phyloP scores from a whole-genome alignment of 2,329 filamentous ascomycete genomes.

The Aspergillus sp. region DNA sequence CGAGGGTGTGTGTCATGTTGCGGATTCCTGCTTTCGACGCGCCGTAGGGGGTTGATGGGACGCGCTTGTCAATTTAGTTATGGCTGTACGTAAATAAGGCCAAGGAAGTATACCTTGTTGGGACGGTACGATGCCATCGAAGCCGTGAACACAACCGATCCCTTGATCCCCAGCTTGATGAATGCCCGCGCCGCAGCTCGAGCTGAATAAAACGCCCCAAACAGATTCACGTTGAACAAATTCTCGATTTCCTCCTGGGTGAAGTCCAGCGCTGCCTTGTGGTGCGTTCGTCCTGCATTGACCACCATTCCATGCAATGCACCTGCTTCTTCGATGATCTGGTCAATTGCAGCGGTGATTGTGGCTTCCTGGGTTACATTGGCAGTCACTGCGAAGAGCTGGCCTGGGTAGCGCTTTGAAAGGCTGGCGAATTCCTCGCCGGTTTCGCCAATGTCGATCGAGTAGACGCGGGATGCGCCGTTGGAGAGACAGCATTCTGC shows the following conservation, averaged over 20 bases:
- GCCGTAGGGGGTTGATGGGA: constrained; percentile 39
- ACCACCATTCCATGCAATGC: constrained; percentile 47
- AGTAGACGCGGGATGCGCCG: constrained; percentile 41
- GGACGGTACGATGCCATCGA: constrained; percentile 43
- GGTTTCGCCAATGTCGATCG: constrained; percentile 39
- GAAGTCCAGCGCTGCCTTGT: constrained; percentile 49
- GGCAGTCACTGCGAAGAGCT: constrained; percentile 38
- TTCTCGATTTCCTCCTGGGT: constrained; percentile 44
- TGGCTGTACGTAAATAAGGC: not conserved
- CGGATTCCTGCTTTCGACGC: constrained; percentile 42
- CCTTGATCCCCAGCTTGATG: constrained; percentile 42
- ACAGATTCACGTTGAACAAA: constrained; percentile 42
- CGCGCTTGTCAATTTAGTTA: constrained; percentile 5
- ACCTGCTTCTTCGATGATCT: constrained; percentile 40
- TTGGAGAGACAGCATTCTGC: constrained; percentile 46
- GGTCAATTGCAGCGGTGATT: constrained; percentile 42
- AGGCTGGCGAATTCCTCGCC: constrained; percentile 14
- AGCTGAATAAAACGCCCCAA: constrained; percentile 43
- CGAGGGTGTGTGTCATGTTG: constrained; percentile 48
- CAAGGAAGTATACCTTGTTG: constrained; percentile 29
- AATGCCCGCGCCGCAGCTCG: constrained; percentile 41
- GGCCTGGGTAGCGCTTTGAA: constrained; percentile 32
- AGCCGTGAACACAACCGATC: constrained; percentile 42
- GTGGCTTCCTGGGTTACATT: constrained; percentile 46
- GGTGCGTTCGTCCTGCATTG: constrained; percentile 50